Base-by-base conservation (phyloP, 2,329 filamentous ascomycete genomes). In the Apiospora pterosperma region DNA sequence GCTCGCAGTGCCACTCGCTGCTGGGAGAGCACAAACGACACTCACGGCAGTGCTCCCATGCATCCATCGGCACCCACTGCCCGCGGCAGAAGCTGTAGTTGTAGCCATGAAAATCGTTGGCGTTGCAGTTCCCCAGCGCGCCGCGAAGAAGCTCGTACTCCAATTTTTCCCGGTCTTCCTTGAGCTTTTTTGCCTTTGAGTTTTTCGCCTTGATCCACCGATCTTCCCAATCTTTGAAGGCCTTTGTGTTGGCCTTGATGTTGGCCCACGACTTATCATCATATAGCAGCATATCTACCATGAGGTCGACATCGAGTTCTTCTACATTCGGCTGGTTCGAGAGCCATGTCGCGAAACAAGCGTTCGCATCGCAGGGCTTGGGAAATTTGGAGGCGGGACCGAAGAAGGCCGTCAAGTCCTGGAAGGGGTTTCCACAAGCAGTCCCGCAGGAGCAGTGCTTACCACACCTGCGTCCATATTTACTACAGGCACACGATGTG, bases 331-430 rank as follows among this genome's bases (percentile, higher is more conserved):
- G 74, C 39, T 76, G 75, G 61, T 76, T 75, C 25, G 70, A 72
- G 23, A 76, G 66, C 75, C 75, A 76, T 1, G 73, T 75, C 31
- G 74, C 74, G 58, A 76, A 76, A 64, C 75, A 76, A 4, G 72
- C 65, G 55, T 73, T 76, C 23, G 75, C 71, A 8, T 73, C 71
- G 61, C 74, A 76, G 12, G 72, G 70, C 52, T 72, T 75, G 5
- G 72, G 64, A 41, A 75, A 76, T n/a, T 63, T 63, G 23, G 62
- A 64, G 31, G 66, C 63, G 11, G 74, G 69, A 2, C 75, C 75
- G 64, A 76, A 76, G 65, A 76, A 76, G 55, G 70, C 69, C 2
- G 73, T 71, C 41, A 76, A 67, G 62, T 76, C 73, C 10, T 73
- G 67, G 60, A 76, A 76, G 25, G 74, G 72, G 63, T 76, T 76